Evolutionary conservation across 2,329 filamentous ascomycete species (phyloP).

Genomic region (Parastagonospora avenae): DNA sequence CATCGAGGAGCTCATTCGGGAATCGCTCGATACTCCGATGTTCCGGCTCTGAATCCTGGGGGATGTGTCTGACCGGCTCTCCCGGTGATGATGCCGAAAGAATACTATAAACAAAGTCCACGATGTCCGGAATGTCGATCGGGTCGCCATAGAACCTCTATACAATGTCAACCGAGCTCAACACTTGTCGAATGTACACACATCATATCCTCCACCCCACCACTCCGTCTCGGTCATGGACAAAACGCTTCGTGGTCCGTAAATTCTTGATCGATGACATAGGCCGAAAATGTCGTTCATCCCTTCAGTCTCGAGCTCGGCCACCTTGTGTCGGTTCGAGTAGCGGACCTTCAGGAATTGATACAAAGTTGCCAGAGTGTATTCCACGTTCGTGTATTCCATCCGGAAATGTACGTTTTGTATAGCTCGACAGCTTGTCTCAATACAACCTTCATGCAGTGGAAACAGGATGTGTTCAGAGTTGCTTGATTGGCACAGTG

Average conservation of each 20-base stretch:
- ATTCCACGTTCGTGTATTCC: not conserved
- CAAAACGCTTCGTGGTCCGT: conserved; percentile 26
- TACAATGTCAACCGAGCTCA: not conserved
- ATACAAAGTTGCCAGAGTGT: conserved; percentile 13
- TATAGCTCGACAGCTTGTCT: conserved; percentile 23
- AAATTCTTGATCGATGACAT: conserved; percentile 5
- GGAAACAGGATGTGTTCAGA: conserved; percentile 25
- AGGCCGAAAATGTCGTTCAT: conserved; percentile 27
- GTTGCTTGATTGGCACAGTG: conserved; percentile 11
- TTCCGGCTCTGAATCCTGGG: not conserved
- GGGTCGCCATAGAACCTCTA: conserved; percentile 35
- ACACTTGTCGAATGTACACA: conserved; percentile 1
- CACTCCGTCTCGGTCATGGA: conserved; percentile 25
- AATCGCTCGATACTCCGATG: conserved; percentile 17
- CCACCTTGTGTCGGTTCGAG: not conserved
- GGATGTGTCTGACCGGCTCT: not conserved
- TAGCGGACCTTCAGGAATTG: conserved; percentile 18
- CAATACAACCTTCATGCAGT: conserved; percentile 30
- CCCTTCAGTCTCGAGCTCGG: not conserved
- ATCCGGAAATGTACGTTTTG: conserved; percentile 4
- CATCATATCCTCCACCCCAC: conserved; percentile 33
- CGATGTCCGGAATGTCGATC: conserved; percentile 10
- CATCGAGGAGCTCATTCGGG: conserved; percentile 24
- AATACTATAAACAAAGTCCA: conserved; percentile 12
- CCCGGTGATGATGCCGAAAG: conserved; percentile 12